Conservation (phyloP, 371 early-diverging fungal genomes). For the Rhizopus stolonifer region DNA sequence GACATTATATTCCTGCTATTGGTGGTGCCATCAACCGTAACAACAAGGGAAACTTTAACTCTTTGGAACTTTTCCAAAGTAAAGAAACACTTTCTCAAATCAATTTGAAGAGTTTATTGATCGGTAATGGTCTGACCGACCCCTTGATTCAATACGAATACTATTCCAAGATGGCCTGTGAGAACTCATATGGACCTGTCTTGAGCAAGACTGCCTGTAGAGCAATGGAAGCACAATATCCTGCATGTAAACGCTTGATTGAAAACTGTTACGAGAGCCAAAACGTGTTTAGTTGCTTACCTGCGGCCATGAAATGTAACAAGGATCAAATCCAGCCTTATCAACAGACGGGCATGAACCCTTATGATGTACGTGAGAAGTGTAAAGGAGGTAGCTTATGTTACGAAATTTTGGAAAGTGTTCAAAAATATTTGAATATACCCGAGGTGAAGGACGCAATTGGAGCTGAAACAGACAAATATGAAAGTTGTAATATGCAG, state of each 20-base stretch:
- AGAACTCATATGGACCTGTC: conserved; percentile 74
- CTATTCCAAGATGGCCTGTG: conserved; percentile 87
- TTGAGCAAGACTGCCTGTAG: conserved; percentile 65
- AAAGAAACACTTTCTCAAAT: conserved; percentile 54
- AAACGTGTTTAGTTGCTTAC: conserved; percentile 75
- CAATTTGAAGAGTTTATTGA: conserved; percentile 75
- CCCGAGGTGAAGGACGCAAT: conserved; percentile 79
- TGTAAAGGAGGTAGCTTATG: conserved; percentile 77
- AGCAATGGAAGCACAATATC: conserved; percentile 70
- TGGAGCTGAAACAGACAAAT: conserved; percentile 64
- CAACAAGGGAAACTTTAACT: conserved; percentile 53
- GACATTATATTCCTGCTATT: conserved; percentile 82
- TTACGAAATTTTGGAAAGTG: conserved; percentile 78
- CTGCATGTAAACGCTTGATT: conserved; percentile 79
- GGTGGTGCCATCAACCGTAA: conserved; percentile 67
- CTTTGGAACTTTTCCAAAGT: conserved; percentile 33
- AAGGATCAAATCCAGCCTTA: conserved; percentile 60
- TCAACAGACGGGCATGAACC: conserved; percentile 69
- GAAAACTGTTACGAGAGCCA: conserved; percentile 80
- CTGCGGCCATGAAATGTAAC: conserved; percentile 90
- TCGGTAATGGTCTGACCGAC: conserved; percentile 93
- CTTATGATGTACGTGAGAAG: conserved; percentile 80
- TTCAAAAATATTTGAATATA: conserved; percentile 76
- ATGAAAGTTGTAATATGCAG: conserved; percentile 79
- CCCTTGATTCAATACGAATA: conserved; percentile 88